phyloP scores from a whole-genome alignment of 768 basidiomycete species.

The Tricholoma matsutake region DNA sequence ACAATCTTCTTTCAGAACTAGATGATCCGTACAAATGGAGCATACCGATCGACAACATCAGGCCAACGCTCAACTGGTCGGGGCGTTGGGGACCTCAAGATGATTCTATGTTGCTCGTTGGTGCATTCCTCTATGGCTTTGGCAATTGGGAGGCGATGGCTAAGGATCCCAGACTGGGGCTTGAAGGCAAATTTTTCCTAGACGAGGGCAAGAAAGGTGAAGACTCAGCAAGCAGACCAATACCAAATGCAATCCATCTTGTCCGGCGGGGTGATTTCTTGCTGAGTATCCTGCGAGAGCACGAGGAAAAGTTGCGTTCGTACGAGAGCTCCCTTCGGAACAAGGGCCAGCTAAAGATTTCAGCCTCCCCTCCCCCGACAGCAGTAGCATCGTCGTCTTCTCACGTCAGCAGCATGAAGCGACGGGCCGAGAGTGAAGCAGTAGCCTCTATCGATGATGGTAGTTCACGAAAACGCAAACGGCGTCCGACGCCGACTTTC shows the following conservation, averaged over 20 bases:
- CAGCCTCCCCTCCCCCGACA: constrained; percentile 73
- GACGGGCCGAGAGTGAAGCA: constrained; percentile 83
- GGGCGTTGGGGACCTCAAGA: constrained; percentile 92
- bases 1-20: constrained; percentile 68
- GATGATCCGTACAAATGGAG: constrained; percentile 80
- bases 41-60: constrained; percentile 90
- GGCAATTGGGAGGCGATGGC: constrained; percentile 96
- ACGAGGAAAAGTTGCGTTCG: constrained; percentile 87
- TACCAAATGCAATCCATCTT: constrained; percentile 97
- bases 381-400: constrained; percentile 68
- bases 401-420: constrained; percentile 57
- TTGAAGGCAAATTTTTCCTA: constrained; percentile 94
- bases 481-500: constrained; percentile 93
- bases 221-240: constrained; percentile 79
- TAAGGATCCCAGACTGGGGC: constrained; percentile 78
- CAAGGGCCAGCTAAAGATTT: constrained; percentile 67
- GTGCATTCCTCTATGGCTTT: constrained; percentile 91
- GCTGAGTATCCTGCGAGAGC: constrained; percentile 76
- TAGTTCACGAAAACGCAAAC: constrained; percentile 74
- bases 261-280: constrained; percentile 97
- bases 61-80: constrained; percentile 94
- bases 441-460: constrained; percentile 76
- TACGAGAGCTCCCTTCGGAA: constrained; percentile 78
- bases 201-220: constrained; percentile 97
- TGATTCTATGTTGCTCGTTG: constrained; percentile 92